phyloP scores from a whole-genome alignment of 768 basidiomycete species.

The Dentipellis fragilis region DNA sequence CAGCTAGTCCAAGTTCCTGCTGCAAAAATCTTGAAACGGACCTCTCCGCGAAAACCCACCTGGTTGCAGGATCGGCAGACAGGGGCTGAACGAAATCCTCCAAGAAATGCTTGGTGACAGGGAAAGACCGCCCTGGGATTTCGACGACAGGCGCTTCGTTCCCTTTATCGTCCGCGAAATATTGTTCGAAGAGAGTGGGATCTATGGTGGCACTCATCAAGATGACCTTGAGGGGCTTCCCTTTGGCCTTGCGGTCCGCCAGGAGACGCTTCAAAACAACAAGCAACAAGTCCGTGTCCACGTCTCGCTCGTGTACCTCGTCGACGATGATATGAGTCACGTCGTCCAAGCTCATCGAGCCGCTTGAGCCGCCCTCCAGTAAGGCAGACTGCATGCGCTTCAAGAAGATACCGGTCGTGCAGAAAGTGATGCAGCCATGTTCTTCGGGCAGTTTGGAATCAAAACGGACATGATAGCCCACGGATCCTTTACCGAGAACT shows the following conservation, averaged over 20 bases:
- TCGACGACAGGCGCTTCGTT: slow-evolving; percentile 62
- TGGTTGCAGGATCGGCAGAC: slow-evolving; percentile 23
- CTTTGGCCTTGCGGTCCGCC: slow-evolving; percentile 57
- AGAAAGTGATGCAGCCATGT: slow-evolving; percentile 84
- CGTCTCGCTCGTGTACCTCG: slow-evolving; percentile 92
- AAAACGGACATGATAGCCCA: slow-evolving; percentile 92
- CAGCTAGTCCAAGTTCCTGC: slow-evolving; percentile 46
- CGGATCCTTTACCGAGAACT: slow-evolving; percentile 44
- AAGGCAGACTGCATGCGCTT: slow-evolving; percentile 75
- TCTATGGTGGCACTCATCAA: slow-evolving; percentile 97
- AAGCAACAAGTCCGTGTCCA: slow-evolving; percentile 84
- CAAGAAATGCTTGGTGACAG: slow-evolving; percentile 73
- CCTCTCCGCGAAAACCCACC: slow-evolving; percentile 66
- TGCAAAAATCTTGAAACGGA: slow-evolving; percentile 61
- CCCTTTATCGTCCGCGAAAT: slow-evolving; percentile 62
- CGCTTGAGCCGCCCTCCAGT: slow-evolving; percentile 28
- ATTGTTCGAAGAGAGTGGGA: slow-evolving; percentile 77
- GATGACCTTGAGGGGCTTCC: slow-evolving; percentile 72
- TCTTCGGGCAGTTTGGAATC: slow-evolving; percentile 70
- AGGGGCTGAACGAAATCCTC: slow-evolving; percentile 64
- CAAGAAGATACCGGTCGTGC: slow-evolving; percentile 86
- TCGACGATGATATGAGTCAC: slow-evolving; percentile 90
- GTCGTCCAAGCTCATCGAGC: slow-evolving; percentile 42
- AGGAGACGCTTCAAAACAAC: slow-evolving; percentile 82
- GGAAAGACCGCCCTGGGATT: slow-evolving; percentile 86